phyloP scores from a whole-genome alignment of 768 basidiomycete species.

The Serendipita vermifera region DNA sequence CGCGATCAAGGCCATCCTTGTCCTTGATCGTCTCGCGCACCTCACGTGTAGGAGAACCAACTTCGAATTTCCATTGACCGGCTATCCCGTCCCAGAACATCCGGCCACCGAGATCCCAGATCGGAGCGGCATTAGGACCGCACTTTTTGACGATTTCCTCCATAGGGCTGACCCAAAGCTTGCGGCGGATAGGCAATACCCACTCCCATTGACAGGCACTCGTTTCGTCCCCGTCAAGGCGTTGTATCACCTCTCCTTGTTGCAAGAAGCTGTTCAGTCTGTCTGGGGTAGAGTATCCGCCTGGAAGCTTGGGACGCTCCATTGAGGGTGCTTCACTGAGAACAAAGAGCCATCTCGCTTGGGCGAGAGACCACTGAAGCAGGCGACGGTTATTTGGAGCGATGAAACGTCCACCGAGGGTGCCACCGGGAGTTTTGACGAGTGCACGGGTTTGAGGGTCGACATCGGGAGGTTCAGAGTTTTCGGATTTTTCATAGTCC shows the following conservation, averaged over 20 bases:
- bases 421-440: neutral
- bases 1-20: neutral
- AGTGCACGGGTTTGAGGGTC: neutral
- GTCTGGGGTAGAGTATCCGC: neutral
- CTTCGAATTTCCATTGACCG: conserved; percentile 2
- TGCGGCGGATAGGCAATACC: conserved; percentile 4
- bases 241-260: conserved; percentile 1
- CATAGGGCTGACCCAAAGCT: conserved; percentile 8
- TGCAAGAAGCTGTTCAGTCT: conserved; percentile 1
- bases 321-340: neutral
- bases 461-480: neutral
- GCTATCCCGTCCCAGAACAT: conserved; percentile 2
- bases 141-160: conserved; percentile 3
- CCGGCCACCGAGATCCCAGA: conserved; percentile 6
- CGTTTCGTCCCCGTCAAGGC: neutral
- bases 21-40: neutral
- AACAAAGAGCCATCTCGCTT: conserved; percentile 4
- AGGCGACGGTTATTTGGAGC: neutral
- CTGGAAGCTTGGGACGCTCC: neutral
- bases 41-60: neutral
- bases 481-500: neutral
- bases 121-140: neutral
- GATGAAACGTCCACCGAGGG: neutral
- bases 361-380: conserved; percentile 5
- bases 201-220: conserved; percentile 1